Evolutionary conservation across 2,329 filamentous ascomycete genomes (phyloP).

Genomic region (Colletotrichum ledebouriae): DNA sequence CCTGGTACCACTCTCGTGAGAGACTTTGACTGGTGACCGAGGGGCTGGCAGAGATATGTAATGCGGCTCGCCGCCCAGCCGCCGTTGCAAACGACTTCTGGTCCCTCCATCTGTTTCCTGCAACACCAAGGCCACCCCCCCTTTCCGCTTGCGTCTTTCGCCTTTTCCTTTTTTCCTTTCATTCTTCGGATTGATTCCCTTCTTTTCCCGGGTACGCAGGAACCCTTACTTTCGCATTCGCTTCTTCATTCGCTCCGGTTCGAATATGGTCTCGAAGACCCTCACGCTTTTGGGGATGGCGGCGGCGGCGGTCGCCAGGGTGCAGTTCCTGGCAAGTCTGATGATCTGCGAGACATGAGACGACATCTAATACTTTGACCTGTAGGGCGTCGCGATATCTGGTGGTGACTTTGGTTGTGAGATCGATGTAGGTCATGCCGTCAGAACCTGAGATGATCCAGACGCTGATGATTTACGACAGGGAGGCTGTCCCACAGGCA

Average conservation of each 20-base stretch:
- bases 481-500: conserved; percentile 55
- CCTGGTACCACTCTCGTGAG: conserved; percentile 11
- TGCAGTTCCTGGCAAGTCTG: conserved; percentile 41
- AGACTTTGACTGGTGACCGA: neutral
- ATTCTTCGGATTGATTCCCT: conserved; percentile 37
- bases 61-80: conserved; percentile 30
- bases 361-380: conserved; percentile 7
- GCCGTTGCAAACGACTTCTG: neutral
- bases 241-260: conserved; percentile 36
- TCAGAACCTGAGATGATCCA: neutral
- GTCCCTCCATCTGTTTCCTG: conserved; percentile 13
- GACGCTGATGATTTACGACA: conserved; percentile 42
- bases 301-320: conserved; percentile 36
- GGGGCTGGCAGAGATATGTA: conserved; percentile 26
- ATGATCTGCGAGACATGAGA: conserved; percentile 29
- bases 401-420: conserved; percentile 64
- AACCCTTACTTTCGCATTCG: conserved; percentile 15
- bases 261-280: conserved; percentile 36
- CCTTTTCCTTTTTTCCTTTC: conserved; percentile 7
- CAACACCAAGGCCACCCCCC: conserved; percentile 5
- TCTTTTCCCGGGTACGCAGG: conserved; percentile 10
- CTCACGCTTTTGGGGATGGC: conserved; percentile 34
- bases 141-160: conserved; percentile 31
- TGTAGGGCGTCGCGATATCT: conserved; percentile 58
- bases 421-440: conserved; percentile 54